Evolutionary conservation across 176 grass and related monocot species (phyloP).

Genomic region (Paspalum vaginatum): DNA sequence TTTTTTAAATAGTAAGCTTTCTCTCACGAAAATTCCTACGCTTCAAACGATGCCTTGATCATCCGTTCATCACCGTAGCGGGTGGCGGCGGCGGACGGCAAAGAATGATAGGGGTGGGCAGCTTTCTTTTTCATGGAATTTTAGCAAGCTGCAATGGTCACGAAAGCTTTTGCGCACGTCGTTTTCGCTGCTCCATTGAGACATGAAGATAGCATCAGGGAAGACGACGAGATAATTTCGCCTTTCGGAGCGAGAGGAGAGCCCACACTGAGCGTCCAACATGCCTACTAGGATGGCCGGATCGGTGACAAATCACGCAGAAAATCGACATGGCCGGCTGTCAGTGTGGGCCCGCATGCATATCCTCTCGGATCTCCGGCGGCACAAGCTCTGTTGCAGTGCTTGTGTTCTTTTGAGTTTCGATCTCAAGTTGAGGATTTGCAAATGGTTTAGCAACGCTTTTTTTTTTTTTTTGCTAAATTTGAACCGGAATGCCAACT

Average conservation of each 20-base stretch:
- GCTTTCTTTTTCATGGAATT: conserved; percentile 20
- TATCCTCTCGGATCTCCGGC: conserved; percentile 16
- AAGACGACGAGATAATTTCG: conserved; percentile 25
- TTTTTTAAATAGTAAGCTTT: too few species aligned
- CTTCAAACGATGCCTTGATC: not conserved
- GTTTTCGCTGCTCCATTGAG: conserved; percentile 38
- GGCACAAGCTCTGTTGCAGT: not conserved
- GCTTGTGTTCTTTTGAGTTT: not conserved
- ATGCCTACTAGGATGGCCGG: conserved; percentile 23
- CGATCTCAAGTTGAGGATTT: not conserved
- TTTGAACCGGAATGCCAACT: not conserved
- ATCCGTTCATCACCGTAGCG: not conserved
- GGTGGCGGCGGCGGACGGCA: not conserved
- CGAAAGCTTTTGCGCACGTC: not conserved
- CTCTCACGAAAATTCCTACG: too few species aligned
- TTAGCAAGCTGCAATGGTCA: not conserved
- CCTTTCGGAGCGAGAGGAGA: conserved; percentile 39
- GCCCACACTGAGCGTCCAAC: conserved; percentile 34
- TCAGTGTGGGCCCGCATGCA: conserved; percentile 26
- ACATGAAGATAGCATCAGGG: not conserved
- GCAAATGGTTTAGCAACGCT: not conserved
- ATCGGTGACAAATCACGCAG: conserved; percentile 29
- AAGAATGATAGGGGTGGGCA: not conserved
- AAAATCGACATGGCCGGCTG: conserved; percentile 46
- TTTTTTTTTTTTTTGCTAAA: not conserved